Base-by-base conservation (phyloP, 768 basidiomycete genomes). In the Xanthoconium stramineum region DNA sequence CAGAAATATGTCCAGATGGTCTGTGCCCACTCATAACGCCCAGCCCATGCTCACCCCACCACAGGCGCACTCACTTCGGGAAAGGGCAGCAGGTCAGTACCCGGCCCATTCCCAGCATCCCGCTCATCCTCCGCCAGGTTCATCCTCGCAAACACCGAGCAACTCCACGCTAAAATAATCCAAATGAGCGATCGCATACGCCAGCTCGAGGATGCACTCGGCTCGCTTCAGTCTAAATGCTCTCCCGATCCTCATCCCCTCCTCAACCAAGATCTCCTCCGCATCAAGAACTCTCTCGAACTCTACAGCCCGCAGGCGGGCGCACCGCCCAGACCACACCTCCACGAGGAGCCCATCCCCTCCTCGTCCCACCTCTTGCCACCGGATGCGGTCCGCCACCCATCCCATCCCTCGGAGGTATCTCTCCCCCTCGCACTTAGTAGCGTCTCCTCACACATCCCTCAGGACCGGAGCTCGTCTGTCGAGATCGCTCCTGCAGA, bases 241-340 rank as follows among this genome's bases (percentile, higher is more conserved):
- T 70, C 80, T 2, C 50, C 65, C 37, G 76, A 77, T 33, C 65
- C 72, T 0, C 85, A 86, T 63, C 83, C 85, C 15, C 76, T 86
- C 15, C 76, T 87, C 37, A 61, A 71, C 12, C 76, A 83, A n/a
- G 84, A 85, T 15, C 72, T 86, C 20, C 74, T 83, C 15, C 79
- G 75, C 61, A 80, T 86, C 57, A 86, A 86, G 63, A 85, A 83
- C 33, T 83, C 85, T 0, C 83, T 87, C 67, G 86, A 88, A 43
- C 77, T 86, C 11, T 83, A 85, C 67, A 73, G 58, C 52, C 68
- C 74, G 14, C 72, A 70, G n/a, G 1, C 55, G 19, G 68, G 55
- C 51, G 63, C 38, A 35, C 15, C 35, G 0, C 1, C 56, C 6
- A 42, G 29, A 0, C 0, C 47, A 0, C 55, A 13, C 15, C 29